Evolutionary conservation across 2,329 filamentous ascomycete genomes (phyloP).

Genomic region (Ophiognomonia clavigignenti-juglandacearum): DNA sequence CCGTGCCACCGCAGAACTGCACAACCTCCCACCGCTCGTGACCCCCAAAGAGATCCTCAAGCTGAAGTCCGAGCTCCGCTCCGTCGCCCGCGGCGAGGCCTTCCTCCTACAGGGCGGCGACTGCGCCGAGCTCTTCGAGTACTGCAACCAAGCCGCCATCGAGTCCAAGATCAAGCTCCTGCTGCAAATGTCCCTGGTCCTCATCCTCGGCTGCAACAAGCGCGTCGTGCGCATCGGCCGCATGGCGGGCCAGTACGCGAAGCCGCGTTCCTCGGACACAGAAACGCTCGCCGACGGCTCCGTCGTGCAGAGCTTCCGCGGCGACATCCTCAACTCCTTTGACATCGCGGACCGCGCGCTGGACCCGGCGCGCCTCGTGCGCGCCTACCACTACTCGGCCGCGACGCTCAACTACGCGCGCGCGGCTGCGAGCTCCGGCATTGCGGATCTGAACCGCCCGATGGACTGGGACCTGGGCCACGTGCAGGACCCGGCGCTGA

Average conservation of each 20-base stretch:
- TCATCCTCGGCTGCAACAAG: conserved; percentile 80
- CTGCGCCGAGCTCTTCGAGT: conserved; percentile 95
- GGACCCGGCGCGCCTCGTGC: conserved; percentile 78
- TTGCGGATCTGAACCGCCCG: conserved; percentile 89
- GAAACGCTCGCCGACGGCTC: conserved; percentile 70
- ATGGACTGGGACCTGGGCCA: conserved; percentile 94
- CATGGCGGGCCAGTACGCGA: conserved; percentile 97
- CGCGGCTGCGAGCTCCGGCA: conserved; percentile 75
- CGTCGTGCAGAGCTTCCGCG: conserved; percentile 84
- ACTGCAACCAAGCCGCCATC: conserved; percentile 84
- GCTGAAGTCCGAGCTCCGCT: conserved; percentile 71
- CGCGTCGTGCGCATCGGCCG: conserved; percentile 90
- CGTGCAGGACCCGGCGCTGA: conserved; percentile 76
- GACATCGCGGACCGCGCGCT: conserved; percentile 68
- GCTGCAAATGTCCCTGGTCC: conserved; percentile 91
- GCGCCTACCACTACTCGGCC: conserved; percentile 92
- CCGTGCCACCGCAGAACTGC: conserved; percentile 59
- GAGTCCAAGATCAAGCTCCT: conserved; percentile 96
- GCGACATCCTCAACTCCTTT: conserved; percentile 93
- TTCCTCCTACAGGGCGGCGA: conserved; percentile 96
- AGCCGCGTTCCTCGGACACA: conserved; percentile 83
- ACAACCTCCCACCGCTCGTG: conserved; percentile 69
- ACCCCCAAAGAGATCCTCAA: conserved; percentile 75
- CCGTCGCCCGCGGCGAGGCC: conserved; percentile 85
- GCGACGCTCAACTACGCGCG: conserved; percentile 93